Evolutionary conservation across 2,329 filamentous ascomycete species (phyloP).

Genomic region (Graphilbum sp.): DNA sequence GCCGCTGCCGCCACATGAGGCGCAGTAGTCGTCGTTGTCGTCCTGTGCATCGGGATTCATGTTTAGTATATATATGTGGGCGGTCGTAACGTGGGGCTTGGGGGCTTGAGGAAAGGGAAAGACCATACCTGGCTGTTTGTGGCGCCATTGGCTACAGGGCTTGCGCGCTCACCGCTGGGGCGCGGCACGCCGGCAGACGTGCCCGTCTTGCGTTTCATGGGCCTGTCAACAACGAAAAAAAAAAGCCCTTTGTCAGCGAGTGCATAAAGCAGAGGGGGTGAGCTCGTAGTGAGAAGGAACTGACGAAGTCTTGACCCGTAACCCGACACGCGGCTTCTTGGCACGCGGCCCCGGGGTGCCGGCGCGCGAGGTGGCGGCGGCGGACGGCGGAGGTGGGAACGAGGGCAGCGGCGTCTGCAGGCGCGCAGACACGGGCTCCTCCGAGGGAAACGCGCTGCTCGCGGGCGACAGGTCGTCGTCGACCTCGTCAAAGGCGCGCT

Average conservation of each 20-base stretch:
- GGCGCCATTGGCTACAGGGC: slow-evolving; percentile 41
- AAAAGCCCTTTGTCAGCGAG: slow-evolving; percentile 10
- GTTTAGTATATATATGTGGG: no score
- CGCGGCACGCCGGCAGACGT: slow-evolving; percentile 53
- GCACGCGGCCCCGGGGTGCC: slow-evolving; percentile 40
- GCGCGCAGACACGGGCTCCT: slow-evolving; percentile 9
- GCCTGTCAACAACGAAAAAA: slow-evolving; percentile 37
- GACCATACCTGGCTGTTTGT: slow-evolving; percentile 31
- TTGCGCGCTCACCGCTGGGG: slow-evolving; percentile 45
- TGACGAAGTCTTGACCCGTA: slow-evolving; percentile 55
- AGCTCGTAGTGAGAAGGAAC: slow-evolving; percentile 17
- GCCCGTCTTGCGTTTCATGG: slow-evolving; percentile 58
- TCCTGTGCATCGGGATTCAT: no score
- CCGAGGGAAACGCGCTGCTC: slow-evolving; percentile 25
- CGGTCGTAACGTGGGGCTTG: background rate
- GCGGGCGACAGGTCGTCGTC: slow-evolving; percentile 38
- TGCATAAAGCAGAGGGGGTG: background rate
- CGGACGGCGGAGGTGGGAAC: slow-evolving; percentile 26
- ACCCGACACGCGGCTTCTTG: slow-evolving; percentile 44
- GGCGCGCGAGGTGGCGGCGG: slow-evolving; percentile 38
- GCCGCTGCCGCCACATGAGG: slow-evolving; percentile 68
- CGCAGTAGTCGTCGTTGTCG: slow-evolving; percentile 84
- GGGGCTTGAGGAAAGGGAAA: background rate
- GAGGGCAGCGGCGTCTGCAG: slow-evolving; percentile 6
- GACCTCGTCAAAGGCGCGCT: slow-evolving; percentile 37